A percentile compares a stretch with the other conserved stretches of the same genome.
phyloP scores from a whole-genome alignment of 2,329 filamentous ascomycete species.

The Volutella citrinella region DNA sequence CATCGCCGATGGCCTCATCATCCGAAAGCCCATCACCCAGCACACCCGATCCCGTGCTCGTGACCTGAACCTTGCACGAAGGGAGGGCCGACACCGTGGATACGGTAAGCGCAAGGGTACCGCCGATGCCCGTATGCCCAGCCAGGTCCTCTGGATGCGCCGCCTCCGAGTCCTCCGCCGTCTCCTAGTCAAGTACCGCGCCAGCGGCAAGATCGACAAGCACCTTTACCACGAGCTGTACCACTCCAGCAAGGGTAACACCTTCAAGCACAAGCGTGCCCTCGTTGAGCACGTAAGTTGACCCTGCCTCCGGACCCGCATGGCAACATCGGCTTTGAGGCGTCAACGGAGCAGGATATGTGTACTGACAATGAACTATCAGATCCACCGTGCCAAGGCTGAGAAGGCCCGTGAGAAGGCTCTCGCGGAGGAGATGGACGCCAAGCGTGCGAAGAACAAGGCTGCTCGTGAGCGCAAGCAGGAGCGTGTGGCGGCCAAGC shows the following conservation, averaged over 20 bases:
- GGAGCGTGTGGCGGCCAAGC: constrained; percentile 89
- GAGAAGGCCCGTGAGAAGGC: constrained; percentile 95
- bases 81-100: constrained; percentile 95
- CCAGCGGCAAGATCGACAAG: constrained; percentile 99
- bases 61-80: constrained; percentile 89
- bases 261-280: constrained; percentile 99
- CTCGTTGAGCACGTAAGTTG: constrained; percentile 98
- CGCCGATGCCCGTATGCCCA: constrained; percentile 98
- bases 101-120: constrained; percentile 99
- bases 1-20: constrained; percentile 99
- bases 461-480: constrained; percentile 97
- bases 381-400: constrained; percentile 99
- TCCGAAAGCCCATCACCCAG: constrained; percentile 99
- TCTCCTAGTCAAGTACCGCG: constrained; percentile 99
- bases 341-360: constrained; percentile 1
- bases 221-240: constrained; percentile 99
- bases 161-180: constrained; percentile 98
- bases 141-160: constrained; percentile 99
- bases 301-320: constrained; percentile 10
- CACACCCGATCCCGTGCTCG: constrained; percentile 97
- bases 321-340: neutral
- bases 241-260: constrained; percentile 99
- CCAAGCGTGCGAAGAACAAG: constrained; percentile 99
- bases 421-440: constrained; percentile 99
- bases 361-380: constrained; percentile 21